A percentile compares a stretch with the other conserved stretches of the same genome.
Conservation (phyloP, 2,329 filamentous ascomycete species). For the Aquanectria penicillioides region DNA sequence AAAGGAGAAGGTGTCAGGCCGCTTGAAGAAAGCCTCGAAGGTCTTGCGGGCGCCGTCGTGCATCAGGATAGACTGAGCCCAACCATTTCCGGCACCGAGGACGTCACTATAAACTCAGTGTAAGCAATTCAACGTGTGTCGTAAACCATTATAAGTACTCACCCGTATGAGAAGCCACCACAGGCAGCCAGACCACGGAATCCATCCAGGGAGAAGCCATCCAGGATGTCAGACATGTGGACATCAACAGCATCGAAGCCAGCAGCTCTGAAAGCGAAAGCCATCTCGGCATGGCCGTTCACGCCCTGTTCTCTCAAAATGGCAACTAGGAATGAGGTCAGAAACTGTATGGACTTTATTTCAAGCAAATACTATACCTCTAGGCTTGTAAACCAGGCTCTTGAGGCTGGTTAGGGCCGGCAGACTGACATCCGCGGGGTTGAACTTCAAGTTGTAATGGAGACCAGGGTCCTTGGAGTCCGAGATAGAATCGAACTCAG, state of each 20-base stretch:
- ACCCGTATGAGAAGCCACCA: conserved; percentile 93
- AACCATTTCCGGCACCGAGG: conserved; percentile 92
- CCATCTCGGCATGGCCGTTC: conserved; percentile 97
- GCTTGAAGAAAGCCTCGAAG: conserved; percentile 86
- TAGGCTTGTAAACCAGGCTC: conserved; percentile 67
- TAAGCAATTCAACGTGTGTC: conserved; percentile 6
- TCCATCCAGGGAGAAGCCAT: conserved; percentile 79
- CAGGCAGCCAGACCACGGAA: conserved; percentile 94
- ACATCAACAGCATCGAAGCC: conserved; percentile 94
- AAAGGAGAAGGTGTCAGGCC: conserved; percentile 89
- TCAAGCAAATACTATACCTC: conserved; percentile 29
- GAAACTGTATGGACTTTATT: conserved; percentile 44
- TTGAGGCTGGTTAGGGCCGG: conserved; percentile 62
- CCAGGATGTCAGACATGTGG: conserved; percentile 94
- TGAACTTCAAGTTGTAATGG: conserved; percentile 83
- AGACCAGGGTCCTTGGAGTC: conserved; percentile 85
- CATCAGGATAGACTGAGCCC: conserved; percentile 92
- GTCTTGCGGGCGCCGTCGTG: conserved; percentile 80
- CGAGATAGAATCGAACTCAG: conserved; percentile 79
- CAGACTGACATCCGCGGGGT: conserved; percentile 79
- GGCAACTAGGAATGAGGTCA: conserved; percentile 77
- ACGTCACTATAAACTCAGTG: conserved; percentile 56
- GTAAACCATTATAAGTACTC: neutral
- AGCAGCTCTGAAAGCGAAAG: conserved; percentile 90
- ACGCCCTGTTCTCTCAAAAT: conserved; percentile 96